Conservation (phyloP, 2,329 filamentous ascomycete species). For the Clonostachys rosea region DNA sequence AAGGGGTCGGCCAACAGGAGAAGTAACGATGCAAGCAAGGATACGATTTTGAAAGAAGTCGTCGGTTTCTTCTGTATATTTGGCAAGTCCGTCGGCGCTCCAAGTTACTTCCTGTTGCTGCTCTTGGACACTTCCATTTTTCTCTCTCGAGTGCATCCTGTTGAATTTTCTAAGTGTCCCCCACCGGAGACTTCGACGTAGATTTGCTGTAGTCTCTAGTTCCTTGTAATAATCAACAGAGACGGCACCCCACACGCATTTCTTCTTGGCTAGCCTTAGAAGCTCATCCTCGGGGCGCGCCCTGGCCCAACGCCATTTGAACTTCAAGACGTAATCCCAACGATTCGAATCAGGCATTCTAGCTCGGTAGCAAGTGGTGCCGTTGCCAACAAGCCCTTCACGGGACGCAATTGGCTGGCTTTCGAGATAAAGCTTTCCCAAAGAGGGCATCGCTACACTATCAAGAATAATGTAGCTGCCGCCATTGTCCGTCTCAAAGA, state of each 20-base stretch:
- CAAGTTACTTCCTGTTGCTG: too few relatives aligned
- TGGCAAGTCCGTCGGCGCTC: background rate
- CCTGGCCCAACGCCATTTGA: conserved; percentile 23
- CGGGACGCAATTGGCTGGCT: background rate
- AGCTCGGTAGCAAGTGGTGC: background rate
- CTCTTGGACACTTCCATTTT: too few relatives aligned
- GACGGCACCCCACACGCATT: background rate
- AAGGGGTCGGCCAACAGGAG: conserved; percentile 10
- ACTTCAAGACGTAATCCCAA: conserved; percentile 21
- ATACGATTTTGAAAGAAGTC: conserved; percentile 8
- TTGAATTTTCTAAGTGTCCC: background rate
- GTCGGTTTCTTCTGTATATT: background rate
- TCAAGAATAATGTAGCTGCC: background rate
- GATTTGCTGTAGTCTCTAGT: background rate
- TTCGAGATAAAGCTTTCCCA: background rate
- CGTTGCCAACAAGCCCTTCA: background rate
- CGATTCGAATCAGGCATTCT: conserved; percentile 11
- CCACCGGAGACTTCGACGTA: background rate
- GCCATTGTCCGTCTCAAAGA: background rate
- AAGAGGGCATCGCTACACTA: background rate
- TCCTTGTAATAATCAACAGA: background rate
- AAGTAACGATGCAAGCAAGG: conserved; percentile 9
- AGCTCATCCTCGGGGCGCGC: conserved; percentile 22
- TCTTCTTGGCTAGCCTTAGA: conserved; percentile 13
- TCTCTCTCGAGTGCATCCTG: background rate